These are phyloP conservation scores for Mycena chlorophos DNA, from an alignment of 768 basidiomycete species.

Conservation along the genomic window DNA sequence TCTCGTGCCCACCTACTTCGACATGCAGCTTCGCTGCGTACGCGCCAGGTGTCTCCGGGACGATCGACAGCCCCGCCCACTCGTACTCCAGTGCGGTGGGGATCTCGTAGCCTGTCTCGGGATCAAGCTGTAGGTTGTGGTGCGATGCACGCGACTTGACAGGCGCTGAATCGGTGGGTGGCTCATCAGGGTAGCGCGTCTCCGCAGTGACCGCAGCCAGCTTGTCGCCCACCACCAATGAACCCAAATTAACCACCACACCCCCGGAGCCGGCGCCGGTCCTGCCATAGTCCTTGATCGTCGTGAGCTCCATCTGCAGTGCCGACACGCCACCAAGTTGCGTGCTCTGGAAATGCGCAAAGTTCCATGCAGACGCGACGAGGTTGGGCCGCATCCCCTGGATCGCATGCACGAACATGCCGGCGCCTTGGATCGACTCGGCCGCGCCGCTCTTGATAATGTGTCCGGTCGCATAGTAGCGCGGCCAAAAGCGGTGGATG, in stretches of 20 bases:
- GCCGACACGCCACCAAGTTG: conserved; percentile 77
- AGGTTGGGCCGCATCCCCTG: conserved; percentile 98
- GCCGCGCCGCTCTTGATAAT: conserved; percentile 68
- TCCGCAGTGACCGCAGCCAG: conserved; percentile 76
- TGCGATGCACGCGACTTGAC: conserved; percentile 71
- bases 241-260: conserved; percentile 83
- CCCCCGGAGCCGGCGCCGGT: conserved; percentile 80
- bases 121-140: conserved; percentile 58
- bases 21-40: conserved; percentile 57
- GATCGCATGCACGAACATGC: conserved; percentile 94
- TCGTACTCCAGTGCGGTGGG: conserved; percentile 70
- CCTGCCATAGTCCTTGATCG: conserved; percentile 74
- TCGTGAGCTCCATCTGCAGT: conserved; percentile 95
- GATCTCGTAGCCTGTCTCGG: conserved; percentile 78
- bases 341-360: conserved; percentile 83
- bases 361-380: conserved; percentile 94
- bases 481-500: conserved; percentile 90
- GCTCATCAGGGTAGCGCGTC: conserved; percentile 72
- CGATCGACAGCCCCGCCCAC: conserved; percentile 74
- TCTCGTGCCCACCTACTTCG: conserved; percentile 56
- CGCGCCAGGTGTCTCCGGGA: conserved; percentile 49
- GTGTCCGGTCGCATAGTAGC: conserved; percentile 60
- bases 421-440: conserved; percentile 55
- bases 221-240: conserved; percentile 78
- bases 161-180: conserved; percentile 40